These are phyloP conservation scores for Vicia villosa DNA, from an alignment of 306 rosid genomes.

Conservation along the genomic window DNA sequence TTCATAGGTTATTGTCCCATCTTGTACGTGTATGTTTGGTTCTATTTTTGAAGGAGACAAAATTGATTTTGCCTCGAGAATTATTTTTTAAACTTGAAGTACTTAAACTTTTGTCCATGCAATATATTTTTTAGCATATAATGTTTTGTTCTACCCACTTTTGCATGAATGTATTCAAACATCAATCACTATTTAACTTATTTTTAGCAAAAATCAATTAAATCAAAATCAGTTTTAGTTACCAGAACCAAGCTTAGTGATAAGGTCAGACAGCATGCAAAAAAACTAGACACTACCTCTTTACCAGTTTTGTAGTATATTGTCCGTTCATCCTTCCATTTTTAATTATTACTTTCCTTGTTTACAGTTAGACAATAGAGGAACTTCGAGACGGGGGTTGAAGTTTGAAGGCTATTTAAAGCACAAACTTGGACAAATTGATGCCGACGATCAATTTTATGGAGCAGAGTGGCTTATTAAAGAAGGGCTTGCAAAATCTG, in stretches of 20 bases:
- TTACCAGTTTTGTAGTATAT: constrained; percentile 2
- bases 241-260: neutral
- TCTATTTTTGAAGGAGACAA: neutral
- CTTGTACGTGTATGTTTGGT: neutral
- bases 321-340: constrained; percentile 18
- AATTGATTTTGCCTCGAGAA: neutral
- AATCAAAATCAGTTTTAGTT: neutral
- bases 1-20: neutral
- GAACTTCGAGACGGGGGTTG: constrained; percentile 86
- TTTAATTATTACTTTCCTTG: constrained; percentile 22
- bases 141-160: neutral
- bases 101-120: neutral
- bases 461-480: constrained; percentile 93
- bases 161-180: neutral
- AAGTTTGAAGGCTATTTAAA: constrained; percentile 76
- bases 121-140: neutral
- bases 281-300: constrained; percentile 3
- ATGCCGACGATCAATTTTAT: constrained; percentile 81
- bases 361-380: constrained; percentile 90
- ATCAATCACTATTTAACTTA: neutral
- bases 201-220: neutral
- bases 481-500: constrained; percentile 71
- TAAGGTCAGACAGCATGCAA: neutral
- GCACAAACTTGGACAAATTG: constrained; percentile 64
- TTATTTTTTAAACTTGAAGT: neutral